A percentile compares a stretch with the other conserved stretches of the same genome.
Evolutionary conservation across 163 green algal genomes (phyloP).

Genomic region (Chlamydomonas reinhardtii): DNA sequence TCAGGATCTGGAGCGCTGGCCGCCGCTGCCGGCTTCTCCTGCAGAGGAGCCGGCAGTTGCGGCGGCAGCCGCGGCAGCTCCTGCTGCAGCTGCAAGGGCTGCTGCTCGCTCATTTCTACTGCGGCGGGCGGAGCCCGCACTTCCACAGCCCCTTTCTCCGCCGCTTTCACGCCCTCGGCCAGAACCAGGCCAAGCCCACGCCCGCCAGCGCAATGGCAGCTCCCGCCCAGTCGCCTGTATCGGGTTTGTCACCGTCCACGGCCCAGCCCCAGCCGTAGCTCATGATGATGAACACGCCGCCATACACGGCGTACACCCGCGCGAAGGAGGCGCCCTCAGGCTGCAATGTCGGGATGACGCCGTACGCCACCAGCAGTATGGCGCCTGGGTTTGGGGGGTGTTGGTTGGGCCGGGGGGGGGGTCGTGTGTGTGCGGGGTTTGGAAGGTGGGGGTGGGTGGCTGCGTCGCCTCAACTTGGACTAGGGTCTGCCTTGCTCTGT

Average conservation of each 20-base stretch:
- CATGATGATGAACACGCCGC: constrained; percentile 92
- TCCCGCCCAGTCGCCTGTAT: constrained; percentile 72
- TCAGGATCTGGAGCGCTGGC: too few species aligned
- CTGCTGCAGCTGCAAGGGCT: too few species aligned
- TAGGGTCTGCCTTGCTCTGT: too few species aligned
- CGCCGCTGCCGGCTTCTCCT: too few species aligned
- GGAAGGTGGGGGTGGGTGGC: too few species aligned
- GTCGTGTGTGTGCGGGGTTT: too few species aligned
- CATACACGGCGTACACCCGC: constrained; percentile 80
- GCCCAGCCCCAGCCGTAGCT: constrained; percentile 90
- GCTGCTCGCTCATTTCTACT: too few species aligned
- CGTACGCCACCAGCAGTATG: constrained; percentile 79
- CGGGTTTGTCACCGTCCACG: constrained; percentile 76
- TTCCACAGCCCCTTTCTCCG: too few species aligned
- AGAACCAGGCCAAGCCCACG: constrained; percentile 77
- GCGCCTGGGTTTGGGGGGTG: constrained; percentile 30
- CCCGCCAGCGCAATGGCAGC: constrained; percentile 71
- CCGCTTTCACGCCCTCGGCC: constrained; percentile 38
- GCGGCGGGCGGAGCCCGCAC: too few species aligned
- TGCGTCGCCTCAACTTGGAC: too few species aligned
- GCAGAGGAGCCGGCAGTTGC: too few species aligned
- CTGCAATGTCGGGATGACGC: constrained; percentile 87
- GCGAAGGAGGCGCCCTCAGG: constrained; percentile 81
- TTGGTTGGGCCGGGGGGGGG: background rate
- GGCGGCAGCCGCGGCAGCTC: too few species aligned